Evolutionary conservation across 164 flowering plant species (phyloP), one percentile per base, ranked within the genome.

Genomic region (Buxus sempervirens): DNA sequence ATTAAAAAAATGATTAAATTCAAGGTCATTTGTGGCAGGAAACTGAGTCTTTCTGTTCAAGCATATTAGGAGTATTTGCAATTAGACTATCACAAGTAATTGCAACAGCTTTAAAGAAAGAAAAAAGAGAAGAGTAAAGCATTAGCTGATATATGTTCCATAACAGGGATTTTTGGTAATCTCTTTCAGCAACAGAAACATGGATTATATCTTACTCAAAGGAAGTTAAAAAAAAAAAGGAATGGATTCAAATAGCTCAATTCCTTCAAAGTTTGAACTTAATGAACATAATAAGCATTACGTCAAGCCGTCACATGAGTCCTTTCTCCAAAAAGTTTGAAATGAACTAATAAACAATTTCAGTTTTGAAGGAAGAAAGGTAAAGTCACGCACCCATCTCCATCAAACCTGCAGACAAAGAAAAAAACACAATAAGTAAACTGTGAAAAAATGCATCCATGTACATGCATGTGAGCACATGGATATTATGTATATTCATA

Each of bases 391-490:
- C 64, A 94, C 98, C 98, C 98, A 80, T 91, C 97, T 80, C 98
- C 98, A 82, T 94, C 97, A 81, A 94, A 94, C 97, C 98, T 94
- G 95, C 84, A 87, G 21, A 65, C n/a, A 72, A 36, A 76, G 19
- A 5, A 7, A 60, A 75, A 53, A 67, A 64, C 27, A 41, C 54
- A 64, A 61, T 58, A 49, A 76, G 58, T 16, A 60, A 51, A 36
- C 18, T 45, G 51, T 45, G 10, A 45, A 32, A 15, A 32, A 7
- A 32, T 32, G 38, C 38, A 7, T 32, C 5, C 38, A 32, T 7
- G 7, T 7, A 7, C 7, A 32, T 32, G 38, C 38, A 32, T 32
- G 38, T 7, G 7, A 3, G 7, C 38, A 32, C 38, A 32, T n/a
- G n/a, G n/a, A n/a, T n/a, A n/a, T n/a, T n/a, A n/a, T n/a, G n/a